Evolutionary conservation across 2,329 filamentous ascomycete genomes (phyloP).

Genomic region (Septoria petroselini): DNA sequence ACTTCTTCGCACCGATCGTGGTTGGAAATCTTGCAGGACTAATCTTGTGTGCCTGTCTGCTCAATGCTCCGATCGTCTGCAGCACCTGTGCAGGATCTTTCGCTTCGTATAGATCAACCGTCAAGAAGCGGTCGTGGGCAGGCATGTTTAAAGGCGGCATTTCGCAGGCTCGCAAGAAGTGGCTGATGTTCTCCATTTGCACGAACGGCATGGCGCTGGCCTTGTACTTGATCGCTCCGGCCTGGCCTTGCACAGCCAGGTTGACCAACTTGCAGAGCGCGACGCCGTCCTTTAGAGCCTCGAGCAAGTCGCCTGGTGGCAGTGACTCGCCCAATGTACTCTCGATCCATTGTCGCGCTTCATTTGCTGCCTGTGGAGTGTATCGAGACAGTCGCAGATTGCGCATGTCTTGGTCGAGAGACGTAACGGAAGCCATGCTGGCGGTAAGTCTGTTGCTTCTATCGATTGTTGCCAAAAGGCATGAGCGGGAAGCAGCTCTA

Average conservation of each 20-base stretch:
- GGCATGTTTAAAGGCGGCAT: conserved; percentile 79
- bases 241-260: conserved; percentile 68
- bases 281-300: conserved; percentile 83
- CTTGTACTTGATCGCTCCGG: conserved; percentile 84
- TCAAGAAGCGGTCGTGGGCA: conserved; percentile 93
- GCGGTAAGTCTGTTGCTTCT: conserved; percentile 14
- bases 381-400: conserved; percentile 89
- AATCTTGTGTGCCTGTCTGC: conserved; percentile 72
- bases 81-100: conserved; percentile 96
- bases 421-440: conserved; percentile 85
- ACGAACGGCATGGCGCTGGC: conserved; percentile 94
- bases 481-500: conserved; percentile 1
- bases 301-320: conserved; percentile 71
- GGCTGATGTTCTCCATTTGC: conserved; percentile 99
- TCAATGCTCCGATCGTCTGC: conserved; percentile 89
- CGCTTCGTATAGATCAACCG: conserved; percentile 89
- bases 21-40: conserved; percentile 72
- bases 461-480: neutral
- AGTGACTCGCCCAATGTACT: conserved; percentile 71
- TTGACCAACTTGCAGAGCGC: conserved; percentile 93
- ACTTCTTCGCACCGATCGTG: conserved; percentile 70
- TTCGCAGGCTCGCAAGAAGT: conserved; percentile 88
- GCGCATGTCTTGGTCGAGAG: conserved; percentile 92
- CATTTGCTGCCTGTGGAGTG: conserved; percentile 83
- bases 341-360: conserved; percentile 84